Conservation (phyloP, 2,329 filamentous ascomycete genomes). For the Claviceps fusiformis region DNA sequence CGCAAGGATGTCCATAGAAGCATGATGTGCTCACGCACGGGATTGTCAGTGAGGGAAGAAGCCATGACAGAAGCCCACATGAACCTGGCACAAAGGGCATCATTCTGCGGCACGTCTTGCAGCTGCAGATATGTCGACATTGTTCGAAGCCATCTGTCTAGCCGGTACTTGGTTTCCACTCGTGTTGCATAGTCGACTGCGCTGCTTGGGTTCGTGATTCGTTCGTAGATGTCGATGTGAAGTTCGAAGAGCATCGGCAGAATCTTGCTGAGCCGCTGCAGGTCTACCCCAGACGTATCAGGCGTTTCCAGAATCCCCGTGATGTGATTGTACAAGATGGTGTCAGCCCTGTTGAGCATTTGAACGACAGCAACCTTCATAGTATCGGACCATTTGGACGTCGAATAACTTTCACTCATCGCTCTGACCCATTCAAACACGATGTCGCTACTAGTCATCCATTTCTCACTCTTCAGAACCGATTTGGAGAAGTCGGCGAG, state of each 20-base stretch:
- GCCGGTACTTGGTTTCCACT: slow-evolving; percentile 33
- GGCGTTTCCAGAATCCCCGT: slow-evolving; percentile 26
- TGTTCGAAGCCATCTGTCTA: slow-evolving; percentile 38
- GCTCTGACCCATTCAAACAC: slow-evolving; percentile 43
- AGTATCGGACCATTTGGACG: slow-evolving; percentile 42
- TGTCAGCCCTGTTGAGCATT: slow-evolving; percentile 40
- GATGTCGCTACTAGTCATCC: slow-evolving; percentile 42
- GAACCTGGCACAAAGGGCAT: slow-evolving; percentile 35
- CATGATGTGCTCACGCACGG: slow-evolving; percentile 41
- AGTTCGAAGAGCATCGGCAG: slow-evolving; percentile 49
- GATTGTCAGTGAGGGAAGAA: slow-evolving; percentile 38
- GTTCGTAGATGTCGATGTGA: slow-evolving; percentile 46
- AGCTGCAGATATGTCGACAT: slow-evolving; percentile 31
- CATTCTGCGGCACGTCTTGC: slow-evolving; percentile 19
- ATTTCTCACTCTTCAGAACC: slow-evolving; percentile 28
- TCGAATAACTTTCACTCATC: slow-evolving; percentile 36
- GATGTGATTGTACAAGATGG: slow-evolving; percentile 34
- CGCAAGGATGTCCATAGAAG: slow-evolving; percentile 45
- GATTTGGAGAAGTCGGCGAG: slow-evolving; percentile 36
- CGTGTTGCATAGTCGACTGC: slow-evolving; percentile 35
- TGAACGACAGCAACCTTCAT: slow-evolving; percentile 45
- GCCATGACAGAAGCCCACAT: slow-evolving; percentile 43
- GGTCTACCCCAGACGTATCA: slow-evolving; percentile 11
- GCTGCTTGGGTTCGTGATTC: slow-evolving; percentile 43
- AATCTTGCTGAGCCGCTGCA: slow-evolving; percentile 27